These are phyloP conservation scores for Tritrichomonas foetus DNA, from an alignment of 208 protist species.

Conservation along the genomic window DNA sequence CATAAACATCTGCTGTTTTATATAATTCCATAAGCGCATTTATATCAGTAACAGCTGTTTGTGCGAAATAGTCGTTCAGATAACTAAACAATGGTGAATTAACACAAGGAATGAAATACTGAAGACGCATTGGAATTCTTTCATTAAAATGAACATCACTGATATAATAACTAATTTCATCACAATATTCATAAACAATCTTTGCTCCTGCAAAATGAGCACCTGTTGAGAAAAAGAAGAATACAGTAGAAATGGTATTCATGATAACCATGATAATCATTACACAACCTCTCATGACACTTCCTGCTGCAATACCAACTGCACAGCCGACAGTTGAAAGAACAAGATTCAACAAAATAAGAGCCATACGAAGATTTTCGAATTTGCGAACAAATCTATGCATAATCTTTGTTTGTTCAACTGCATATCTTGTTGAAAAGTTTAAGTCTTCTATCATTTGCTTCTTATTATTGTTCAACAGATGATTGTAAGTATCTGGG, in stretches of 20 bases:
- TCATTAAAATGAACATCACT: too few species aligned
- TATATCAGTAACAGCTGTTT: not conserved
- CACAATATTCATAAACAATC: not conserved
- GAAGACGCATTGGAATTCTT: not conserved
- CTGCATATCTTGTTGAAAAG: not conserved
- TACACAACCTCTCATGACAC: not conserved
- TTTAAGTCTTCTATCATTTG: not conserved
- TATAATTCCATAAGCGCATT: not conserved
- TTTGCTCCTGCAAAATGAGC: not conserved
- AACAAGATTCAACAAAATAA: not conserved
- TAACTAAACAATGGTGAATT: not conserved
- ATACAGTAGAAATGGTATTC: not conserved
- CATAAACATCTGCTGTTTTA: not conserved
- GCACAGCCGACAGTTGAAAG: not conserved
- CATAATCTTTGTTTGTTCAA: not conserved
- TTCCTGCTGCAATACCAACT: conserved; percentile 19
- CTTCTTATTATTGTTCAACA: not conserved
- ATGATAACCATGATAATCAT: not conserved
- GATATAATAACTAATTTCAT: not conserved
- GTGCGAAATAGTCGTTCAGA: not conserved
- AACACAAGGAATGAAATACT: not conserved
- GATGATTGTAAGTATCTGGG: not conserved
- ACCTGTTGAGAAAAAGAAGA: not conserved
- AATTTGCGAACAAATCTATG: not conserved
- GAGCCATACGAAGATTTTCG: not conserved